Percentiles rank a stretch among this genome's conserved stretches.
Conservation (phyloP, 495 filamentous ascomycete genomes). For the Trichocladium uniseriatum region DNA sequence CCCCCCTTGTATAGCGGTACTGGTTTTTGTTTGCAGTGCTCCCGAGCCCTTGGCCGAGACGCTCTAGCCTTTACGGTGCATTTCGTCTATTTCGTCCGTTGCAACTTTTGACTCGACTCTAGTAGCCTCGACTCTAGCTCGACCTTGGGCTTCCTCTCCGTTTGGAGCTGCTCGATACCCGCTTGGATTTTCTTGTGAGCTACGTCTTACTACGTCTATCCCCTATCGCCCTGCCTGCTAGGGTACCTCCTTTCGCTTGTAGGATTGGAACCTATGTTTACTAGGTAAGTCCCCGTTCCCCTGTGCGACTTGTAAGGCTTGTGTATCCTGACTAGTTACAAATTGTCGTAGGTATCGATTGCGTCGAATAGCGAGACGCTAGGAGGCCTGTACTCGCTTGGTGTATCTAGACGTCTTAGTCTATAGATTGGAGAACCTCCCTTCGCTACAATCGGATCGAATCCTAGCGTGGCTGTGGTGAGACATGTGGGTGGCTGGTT, state of each 20-base stretch:
- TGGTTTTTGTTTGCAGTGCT: no score
- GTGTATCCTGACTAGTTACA: constrained; percentile 5
- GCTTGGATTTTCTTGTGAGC: background rate
- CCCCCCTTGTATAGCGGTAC: no score
- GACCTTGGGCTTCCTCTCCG: constrained; percentile 1
- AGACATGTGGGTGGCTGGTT: constrained; percentile 1
- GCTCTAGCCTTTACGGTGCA: constrained; percentile 5
- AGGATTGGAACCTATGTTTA: constrained; percentile 1
- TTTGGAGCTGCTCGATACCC: background rate
- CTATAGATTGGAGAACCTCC: constrained; percentile 4
- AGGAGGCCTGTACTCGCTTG: constrained; percentile 6
- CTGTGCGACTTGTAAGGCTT: background rate
- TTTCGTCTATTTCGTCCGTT: no score
- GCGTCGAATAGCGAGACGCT: constrained; percentile 2
- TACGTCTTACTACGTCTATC: background rate
- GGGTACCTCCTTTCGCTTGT: background rate
- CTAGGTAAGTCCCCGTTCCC: background rate
- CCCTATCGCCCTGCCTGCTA: constrained; percentile 5
- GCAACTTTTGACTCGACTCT: constrained; percentile 6
- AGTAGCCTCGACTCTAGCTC: constrained; percentile 6
- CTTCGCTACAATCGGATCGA: constrained; percentile 8
- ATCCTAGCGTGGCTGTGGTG: constrained; percentile 4
- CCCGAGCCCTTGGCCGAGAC: no score
- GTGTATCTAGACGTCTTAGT: constrained; percentile 5
- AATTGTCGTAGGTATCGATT: constrained; percentile 10